Conservation (phyloP, 139 green algal species). For the Limnomonas spitsbergensis region DNA sequence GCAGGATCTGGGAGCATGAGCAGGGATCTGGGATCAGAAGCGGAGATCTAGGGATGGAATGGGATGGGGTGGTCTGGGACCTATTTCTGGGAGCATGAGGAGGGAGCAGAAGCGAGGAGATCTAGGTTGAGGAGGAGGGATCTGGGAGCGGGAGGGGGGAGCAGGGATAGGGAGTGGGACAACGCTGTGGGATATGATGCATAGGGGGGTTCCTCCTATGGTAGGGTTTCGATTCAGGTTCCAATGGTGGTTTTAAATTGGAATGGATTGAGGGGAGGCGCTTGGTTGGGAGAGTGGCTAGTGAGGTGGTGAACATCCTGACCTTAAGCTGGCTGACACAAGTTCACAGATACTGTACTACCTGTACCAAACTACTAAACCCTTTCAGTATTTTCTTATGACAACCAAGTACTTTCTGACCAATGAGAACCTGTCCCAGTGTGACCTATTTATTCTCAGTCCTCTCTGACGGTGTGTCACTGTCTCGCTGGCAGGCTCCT, state of each 20-base stretch:
- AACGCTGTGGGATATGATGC: background rate
- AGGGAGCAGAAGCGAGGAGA: too few species aligned
- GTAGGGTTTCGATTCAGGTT: background rate
- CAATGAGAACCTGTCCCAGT: too few species aligned
- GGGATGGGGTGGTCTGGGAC: background rate
- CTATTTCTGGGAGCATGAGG: too few species aligned
- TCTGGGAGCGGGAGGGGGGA: background rate
- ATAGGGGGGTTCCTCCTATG: background rate
- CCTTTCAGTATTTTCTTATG: too few species aligned
- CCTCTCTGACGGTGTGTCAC: background rate
- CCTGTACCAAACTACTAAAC: background rate
- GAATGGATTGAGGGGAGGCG: background rate
- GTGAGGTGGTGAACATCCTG: background rate
- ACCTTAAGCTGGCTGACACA: background rate
- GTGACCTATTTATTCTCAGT: too few species aligned
- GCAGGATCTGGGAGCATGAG: too few species aligned
- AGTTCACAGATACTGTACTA: background rate
- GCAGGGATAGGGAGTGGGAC: background rate
- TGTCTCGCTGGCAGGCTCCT: background rate
- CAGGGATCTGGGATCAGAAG: too few species aligned
- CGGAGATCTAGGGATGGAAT: too few species aligned
- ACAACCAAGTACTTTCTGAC: too few species aligned
- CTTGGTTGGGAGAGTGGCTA: background rate
- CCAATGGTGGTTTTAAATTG: background rate
- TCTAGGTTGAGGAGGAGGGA: too few species aligned